Percentiles rank a stretch among this genome's conserved stretches.
These are phyloP conservation scores for Serendipita sp. DNA, from an alignment of 768 basidiomycete species.

Conservation along the genomic window DNA sequence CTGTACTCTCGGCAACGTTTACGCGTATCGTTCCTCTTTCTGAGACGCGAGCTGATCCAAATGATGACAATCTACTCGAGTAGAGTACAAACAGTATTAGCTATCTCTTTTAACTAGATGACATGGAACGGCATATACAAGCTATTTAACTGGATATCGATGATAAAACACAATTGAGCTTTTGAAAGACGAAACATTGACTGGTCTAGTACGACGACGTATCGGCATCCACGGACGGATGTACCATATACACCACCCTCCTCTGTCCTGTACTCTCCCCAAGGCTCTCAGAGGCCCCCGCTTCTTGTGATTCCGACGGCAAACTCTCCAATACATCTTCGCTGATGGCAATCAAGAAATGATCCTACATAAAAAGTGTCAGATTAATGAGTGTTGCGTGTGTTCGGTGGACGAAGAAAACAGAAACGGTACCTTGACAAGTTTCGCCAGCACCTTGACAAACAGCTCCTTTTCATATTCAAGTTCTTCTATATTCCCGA, in stretches of 20 bases:
- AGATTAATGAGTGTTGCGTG: background rate
- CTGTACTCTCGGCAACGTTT: no score
- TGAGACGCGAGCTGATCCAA: no score
- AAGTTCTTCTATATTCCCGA: constrained; percentile 70
- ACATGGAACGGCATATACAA: no score
- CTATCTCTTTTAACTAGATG: no score
- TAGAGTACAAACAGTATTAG: no score
- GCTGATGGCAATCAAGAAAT: constrained; percentile 65
- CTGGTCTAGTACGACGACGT: constrained; percentile 10
- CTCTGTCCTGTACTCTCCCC: constrained; percentile 34
- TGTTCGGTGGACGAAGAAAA: background rate
- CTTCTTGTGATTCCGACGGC: constrained; percentile 37
- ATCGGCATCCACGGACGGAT: constrained; percentile 72
- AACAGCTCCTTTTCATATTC: constrained; percentile 86
- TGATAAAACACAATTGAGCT: no score
- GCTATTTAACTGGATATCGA: no score
- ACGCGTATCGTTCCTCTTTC: no score
- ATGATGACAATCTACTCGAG: no score
- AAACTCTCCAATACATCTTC: constrained; percentile 74
- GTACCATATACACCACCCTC: constrained; percentile 77
- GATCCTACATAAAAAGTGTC: constrained; percentile 35
- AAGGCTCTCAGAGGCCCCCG: constrained; percentile 36
- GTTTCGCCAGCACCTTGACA: constrained; percentile 70
- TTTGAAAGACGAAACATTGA: no score
- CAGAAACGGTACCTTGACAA: constrained; percentile 59